Conservation (phyloP, 257 asterid species). For the Jaltomata sinuosa region DNA sequence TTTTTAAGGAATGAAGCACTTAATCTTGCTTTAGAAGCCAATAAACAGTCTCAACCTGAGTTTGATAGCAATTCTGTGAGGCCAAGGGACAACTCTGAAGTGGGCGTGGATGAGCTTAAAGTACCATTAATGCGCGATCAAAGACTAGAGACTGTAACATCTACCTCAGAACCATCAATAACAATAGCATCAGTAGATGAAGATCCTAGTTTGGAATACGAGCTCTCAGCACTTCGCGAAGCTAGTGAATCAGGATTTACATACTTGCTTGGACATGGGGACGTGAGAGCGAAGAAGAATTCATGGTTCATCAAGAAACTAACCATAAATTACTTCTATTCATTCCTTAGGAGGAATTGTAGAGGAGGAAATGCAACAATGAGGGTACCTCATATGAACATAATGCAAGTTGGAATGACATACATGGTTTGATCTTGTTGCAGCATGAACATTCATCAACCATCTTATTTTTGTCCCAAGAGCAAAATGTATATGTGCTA, state of each 20-base stretch:
- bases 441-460: not conserved
- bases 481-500: not conserved
- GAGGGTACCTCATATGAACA: slow-evolving; percentile 81
- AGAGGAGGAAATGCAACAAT: slow-evolving; percentile 91
- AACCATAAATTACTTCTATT: slow-evolving; percentile 69
- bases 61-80: slow-evolving; percentile 32
- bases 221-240: slow-evolving; percentile 67
- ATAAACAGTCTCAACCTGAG: slow-evolving; percentile 13
- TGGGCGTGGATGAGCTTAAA: slow-evolving; percentile 27
- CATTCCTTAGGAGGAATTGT: slow-evolving; percentile 83
- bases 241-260: slow-evolving; percentile 79
- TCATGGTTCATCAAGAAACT: slow-evolving; percentile 76
- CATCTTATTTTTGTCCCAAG: not conserved
- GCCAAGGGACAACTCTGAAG: slow-evolving; percentile 26
- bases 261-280: slow-evolving; percentile 81
- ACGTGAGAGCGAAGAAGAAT: slow-evolving; percentile 74
- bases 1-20: slow-evolving; percentile 74
- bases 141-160: slow-evolving; percentile 6
- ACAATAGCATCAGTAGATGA: slow-evolving; percentile 47
- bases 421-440: slow-evolving; percentile 13
- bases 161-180: slow-evolving; percentile 29
- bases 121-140: slow-evolving; percentile 49
- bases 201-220: slow-evolving; percentile 79
- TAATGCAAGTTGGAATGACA: slow-evolving; percentile 75
- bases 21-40: slow-evolving; percentile 55